Evolutionary conservation across 768 basidiomycete genomes (phyloP), one percentile per base, ranked within the genome.

Genomic region (Rhodotorula babjevae): DNA sequence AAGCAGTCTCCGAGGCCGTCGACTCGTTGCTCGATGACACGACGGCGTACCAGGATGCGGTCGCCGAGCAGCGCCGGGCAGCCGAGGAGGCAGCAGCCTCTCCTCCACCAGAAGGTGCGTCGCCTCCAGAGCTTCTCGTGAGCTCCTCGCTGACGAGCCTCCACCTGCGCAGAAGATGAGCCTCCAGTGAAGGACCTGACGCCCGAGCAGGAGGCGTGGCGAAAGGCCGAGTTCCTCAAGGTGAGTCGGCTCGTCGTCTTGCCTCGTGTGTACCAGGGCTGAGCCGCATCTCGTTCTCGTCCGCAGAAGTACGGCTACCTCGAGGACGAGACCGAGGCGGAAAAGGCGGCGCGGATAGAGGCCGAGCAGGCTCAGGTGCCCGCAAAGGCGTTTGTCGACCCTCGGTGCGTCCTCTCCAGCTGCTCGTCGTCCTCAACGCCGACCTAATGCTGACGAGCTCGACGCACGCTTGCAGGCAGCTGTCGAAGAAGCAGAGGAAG

Each of bases 401-500:
- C 68, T 18, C 40, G 52, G 40, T 52, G 50, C 50, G 50, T 23
- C 47, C 19, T 36, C 47, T 19, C 19, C 19, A n/a, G 9, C 47
- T 49, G 6, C 46, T 47, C 19, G 15, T 3, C 46, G 46, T 21
- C 46, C 8, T 3, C 3, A 15, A 3, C 14, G 3, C 19, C 14
- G 46, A 47, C 19, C 16, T 9, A 15, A 3, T 21, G 3, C 19
- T 21, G 46, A 47, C 19, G 25, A 27, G 3, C 10, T 11, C 3
- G 11, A 21, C 1, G 10, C 27, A 0, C 25, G 2, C 10, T n/a
- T 9, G 50, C 50, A 58, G 57, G 3, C 29, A 31, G 56, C 27
- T 69, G 58, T 61, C 49, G n/a, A 69, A 70, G 65, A 75, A 75
- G 58, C 71, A 72, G 58, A 57, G 74, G 18, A 75, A 75, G 62